These are phyloP conservation scores for Backusella parvicylindrica DNA, from an alignment of 192 early-diverging fungal species.

Conservation along the genomic window DNA sequence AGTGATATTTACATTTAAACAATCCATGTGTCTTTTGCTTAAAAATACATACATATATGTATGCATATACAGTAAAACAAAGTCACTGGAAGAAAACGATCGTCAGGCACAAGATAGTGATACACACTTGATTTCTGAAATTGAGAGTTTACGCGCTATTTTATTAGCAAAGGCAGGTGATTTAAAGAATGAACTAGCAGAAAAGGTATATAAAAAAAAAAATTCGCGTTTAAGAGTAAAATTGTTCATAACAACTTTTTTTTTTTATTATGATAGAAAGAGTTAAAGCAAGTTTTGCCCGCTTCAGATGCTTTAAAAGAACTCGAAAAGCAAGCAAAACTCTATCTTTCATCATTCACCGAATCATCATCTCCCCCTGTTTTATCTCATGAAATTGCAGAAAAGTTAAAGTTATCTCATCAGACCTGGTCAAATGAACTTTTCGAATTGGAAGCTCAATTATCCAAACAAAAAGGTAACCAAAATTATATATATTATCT, in stretches of 20 bases:
- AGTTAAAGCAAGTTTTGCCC: background rate
- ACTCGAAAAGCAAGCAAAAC: constrained; percentile 23
- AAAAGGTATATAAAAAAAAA: background rate
- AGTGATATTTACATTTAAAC: too few species aligned
- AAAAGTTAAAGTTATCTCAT: constrained; percentile 5
- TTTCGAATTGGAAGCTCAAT: constrained; percentile 4
- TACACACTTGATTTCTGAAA: constrained; percentile 16
- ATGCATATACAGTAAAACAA: constrained; percentile 25
- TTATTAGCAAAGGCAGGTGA: constrained; percentile 33
- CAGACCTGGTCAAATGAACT: constrained; percentile 30
- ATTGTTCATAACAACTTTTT: background rate
- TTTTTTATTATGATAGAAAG: background rate
- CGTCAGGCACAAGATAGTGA: constrained; percentile 17
- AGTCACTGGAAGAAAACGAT: constrained; percentile 24
- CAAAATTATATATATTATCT: background rate
- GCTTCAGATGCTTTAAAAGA: background rate
- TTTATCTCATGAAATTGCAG: constrained; percentile 14
- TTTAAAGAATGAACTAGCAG: constrained; percentile 10
- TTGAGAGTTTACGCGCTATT: constrained; percentile 27
- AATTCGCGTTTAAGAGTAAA: background rate
- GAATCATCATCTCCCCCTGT: background rate
- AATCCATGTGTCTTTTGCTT: too few species aligned
- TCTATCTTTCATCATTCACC: constrained; percentile 9
- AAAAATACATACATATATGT: too few species aligned
- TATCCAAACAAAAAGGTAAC: constrained; percentile 26